phyloP scores from a whole-genome alignment of 164 flowering plant genomes.

The Warburgia ugandensis region DNA sequence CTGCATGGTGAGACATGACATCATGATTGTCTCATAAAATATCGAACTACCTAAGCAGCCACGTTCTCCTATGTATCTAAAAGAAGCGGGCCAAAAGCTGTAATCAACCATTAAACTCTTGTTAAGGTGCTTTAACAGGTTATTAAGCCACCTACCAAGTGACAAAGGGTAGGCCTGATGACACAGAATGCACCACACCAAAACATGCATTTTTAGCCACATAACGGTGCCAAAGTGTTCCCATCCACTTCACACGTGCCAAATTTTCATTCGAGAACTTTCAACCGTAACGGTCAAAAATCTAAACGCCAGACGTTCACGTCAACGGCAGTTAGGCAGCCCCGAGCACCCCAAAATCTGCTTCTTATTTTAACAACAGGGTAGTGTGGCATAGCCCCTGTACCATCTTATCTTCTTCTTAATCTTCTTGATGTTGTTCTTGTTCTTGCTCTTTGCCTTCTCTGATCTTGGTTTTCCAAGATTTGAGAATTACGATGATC shows the following conservation, averaged over 20 bases:
- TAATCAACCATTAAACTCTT: not conserved
- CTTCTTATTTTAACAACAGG: not conserved
- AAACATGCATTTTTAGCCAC: not conserved
- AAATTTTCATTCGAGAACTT: not conserved
- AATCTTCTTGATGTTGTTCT: not conserved
- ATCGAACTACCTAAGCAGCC: not conserved
- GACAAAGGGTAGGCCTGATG: constrained; percentile 31
- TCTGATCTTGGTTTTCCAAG: not conserved
- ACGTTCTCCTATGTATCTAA: too few relatives aligned
- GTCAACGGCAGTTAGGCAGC: constrained; percentile 65
- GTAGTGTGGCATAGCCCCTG: not conserved
- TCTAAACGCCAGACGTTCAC: constrained; percentile 44
- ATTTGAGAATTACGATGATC: not conserved
- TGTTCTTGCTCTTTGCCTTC: not conserved
- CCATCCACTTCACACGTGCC: constrained; percentile 19
- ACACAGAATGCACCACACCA: constrained; percentile 34
- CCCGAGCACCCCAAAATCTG: not conserved
- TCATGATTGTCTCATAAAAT: not conserved
- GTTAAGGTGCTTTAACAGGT: not conserved
- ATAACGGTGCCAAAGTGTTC: constrained; percentile 15
- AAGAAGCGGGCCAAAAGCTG: not conserved
- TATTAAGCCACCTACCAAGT: not conserved
- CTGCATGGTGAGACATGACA: not conserved
- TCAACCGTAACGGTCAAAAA: constrained; percentile 19
- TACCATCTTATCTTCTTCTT: not conserved